Evolutionary conservation across 2,329 filamentous ascomycete genomes (phyloP).

Genomic region (Neofusicoccum sp.): DNA sequence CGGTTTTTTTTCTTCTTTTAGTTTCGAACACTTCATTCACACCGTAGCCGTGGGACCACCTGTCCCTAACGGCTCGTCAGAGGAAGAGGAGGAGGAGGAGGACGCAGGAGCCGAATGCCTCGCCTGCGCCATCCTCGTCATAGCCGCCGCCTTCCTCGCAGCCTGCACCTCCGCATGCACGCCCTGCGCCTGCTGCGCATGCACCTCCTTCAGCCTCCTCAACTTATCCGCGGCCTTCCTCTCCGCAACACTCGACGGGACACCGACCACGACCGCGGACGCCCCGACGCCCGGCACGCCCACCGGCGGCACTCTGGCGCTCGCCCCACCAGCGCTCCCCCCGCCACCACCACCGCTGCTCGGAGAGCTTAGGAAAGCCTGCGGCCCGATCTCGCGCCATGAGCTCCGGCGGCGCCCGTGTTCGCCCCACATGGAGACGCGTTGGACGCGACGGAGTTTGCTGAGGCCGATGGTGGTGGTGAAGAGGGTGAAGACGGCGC

Average conservation of each 20-base stretch:
- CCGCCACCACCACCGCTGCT: not conserved
- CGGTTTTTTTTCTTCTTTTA: too few species aligned
- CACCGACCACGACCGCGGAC: not conserved
- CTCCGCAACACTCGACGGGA: not conserved
- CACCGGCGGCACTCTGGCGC: not conserved
- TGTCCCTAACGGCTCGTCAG: too few species aligned
- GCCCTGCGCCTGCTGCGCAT: constrained; percentile 6
- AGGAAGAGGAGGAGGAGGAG: too few species aligned
- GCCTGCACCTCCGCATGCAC: constrained; percentile 8
- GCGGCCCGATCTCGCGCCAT: constrained; percentile 15
- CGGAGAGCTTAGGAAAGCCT: not conserved
- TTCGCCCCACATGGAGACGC: constrained; percentile 80
- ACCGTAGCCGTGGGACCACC: too few species aligned
- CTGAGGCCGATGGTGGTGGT: constrained; percentile 81
- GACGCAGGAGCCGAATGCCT: too few species aligned
- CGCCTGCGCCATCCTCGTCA: too few species aligned
- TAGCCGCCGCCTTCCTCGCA: not conserved
- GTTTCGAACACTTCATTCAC: too few species aligned
- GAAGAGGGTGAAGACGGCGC: constrained; percentile 68
- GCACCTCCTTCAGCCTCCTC: not conserved
- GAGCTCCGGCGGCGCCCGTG: constrained; percentile 13
- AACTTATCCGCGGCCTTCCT: constrained; percentile 12
- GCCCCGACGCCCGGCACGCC: not conserved
- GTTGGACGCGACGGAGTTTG: constrained; percentile 81
- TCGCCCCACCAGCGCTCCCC: too few species aligned